These are phyloP conservation scores for Gaeumannomyces tritici DNA, from an alignment of 2,329 filamentous ascomycete genomes.

Conservation along the genomic window DNA sequence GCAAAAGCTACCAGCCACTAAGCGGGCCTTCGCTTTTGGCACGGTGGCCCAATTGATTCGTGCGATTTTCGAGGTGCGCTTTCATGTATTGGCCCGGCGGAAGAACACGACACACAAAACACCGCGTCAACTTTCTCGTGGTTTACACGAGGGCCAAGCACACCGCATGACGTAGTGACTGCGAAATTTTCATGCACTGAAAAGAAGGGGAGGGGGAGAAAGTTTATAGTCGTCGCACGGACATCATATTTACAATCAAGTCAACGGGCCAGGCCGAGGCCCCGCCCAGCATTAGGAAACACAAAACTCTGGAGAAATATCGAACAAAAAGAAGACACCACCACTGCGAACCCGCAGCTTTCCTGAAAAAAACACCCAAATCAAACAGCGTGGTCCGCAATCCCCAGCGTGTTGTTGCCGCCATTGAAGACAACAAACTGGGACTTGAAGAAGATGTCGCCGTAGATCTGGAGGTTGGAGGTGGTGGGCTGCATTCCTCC, in stretches of 20 bases:
- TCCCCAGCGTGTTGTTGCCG: constrained; percentile 42
- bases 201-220: no score
- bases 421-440: constrained; percentile 49
- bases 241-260: neutral
- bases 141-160: neutral
- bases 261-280: neutral
- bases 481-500: constrained; percentile 56
- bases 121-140: neutral
- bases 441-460: constrained; percentile 53
- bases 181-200: neutral
- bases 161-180: neutral
- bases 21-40: no score
- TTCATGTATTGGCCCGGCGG: neutral
- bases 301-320: neutral
- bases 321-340: neutral
- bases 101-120: no score
- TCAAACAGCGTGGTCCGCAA: constrained; percentile 33
- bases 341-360: neutral
- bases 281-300: neutral
- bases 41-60: no score
- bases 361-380: neutral
- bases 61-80: no score
- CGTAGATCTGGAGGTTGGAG: constrained; percentile 49
- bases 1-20: no score
- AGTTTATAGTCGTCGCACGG: neutral